phyloP scores from a whole-genome alignment of 2,329 filamentous ascomycete genomes.

The Xylaria sp. region DNA sequence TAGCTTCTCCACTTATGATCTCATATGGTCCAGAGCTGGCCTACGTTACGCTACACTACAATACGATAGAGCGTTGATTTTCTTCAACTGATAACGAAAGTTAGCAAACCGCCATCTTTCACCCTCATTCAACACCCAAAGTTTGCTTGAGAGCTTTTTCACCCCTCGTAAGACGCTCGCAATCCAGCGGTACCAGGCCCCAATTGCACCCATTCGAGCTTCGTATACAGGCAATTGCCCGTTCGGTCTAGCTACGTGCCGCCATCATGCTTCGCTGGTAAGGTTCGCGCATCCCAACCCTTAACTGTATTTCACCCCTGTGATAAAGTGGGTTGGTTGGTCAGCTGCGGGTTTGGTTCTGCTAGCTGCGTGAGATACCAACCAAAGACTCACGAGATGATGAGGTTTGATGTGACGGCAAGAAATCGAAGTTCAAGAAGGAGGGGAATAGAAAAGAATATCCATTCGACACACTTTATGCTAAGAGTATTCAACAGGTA shows the following conservation, averaged over 20 bases:
- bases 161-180: constrained; percentile 13
- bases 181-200: constrained; percentile 1
- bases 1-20: constrained; percentile 24
- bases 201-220: constrained; percentile 10
- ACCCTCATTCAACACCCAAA: constrained; percentile 12
- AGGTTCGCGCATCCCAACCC: constrained; percentile 15
- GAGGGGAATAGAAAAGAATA: background rate
- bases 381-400: background rate
- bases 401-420: background rate
- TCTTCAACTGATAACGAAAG: constrained; percentile 8
- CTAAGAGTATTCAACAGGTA: constrained; percentile 66
- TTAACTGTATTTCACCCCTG: background rate
- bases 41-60: background rate
- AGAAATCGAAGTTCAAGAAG: background rate
- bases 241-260: constrained; percentile 16
- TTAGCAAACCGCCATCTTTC: background rate
- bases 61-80: constrained; percentile 1
- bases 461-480: background rate
- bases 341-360: background rate
- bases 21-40: background rate
- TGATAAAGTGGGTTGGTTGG: background rate
- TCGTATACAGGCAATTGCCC: constrained; percentile 6
- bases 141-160: background rate
- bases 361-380: background rate
- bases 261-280: constrained; percentile 42